These are phyloP conservation scores for Mycena epipterygia DNA, from an alignment of 768 basidiomycete species.

Conservation along the genomic window DNA sequence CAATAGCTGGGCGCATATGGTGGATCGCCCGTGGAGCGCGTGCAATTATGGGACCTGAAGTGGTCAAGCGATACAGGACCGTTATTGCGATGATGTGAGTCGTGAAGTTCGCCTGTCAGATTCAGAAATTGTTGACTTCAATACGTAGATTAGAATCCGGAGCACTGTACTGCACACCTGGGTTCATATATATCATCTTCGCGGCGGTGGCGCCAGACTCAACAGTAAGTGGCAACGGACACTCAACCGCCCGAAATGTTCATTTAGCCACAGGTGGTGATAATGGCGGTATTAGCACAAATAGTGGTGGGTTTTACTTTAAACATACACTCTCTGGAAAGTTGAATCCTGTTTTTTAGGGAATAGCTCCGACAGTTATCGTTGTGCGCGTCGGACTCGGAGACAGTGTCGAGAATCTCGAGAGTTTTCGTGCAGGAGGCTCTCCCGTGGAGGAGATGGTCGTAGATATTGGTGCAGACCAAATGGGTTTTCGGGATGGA, in stretches of 20 bases:
- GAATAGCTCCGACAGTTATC: slow-evolving; percentile 35
- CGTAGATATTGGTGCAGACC: background rate
- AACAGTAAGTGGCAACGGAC: background rate
- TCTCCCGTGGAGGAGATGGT: background rate
- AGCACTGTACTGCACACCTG: slow-evolving; percentile 24
- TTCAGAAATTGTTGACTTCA: background rate
- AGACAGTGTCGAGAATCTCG: slow-evolving; percentile 21
- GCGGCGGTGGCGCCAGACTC: background rate
- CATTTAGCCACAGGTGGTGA: slow-evolving; percentile 9
- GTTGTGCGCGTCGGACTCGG: slow-evolving; percentile 32
- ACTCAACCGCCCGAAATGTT: background rate
- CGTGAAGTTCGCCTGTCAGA: background rate
- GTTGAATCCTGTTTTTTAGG: background rate
- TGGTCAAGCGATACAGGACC: slow-evolving; percentile 41
- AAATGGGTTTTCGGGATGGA: background rate
- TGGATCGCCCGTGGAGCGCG: slow-evolving; percentile 47
- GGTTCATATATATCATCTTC: slow-evolving; percentile 25
- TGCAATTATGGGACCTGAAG: slow-evolving; percentile 37
- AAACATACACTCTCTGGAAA: background rate
- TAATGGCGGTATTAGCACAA: slow-evolving; percentile 27
- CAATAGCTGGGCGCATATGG: slow-evolving; percentile 46
- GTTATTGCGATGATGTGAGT: slow-evolving; percentile 46
- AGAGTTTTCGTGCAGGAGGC: slow-evolving; percentile 21
- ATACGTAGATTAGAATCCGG: slow-evolving; percentile 28
- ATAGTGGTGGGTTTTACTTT: slow-evolving; percentile 14